These are phyloP conservation scores for Paramyrothecium sp. DNA, from an alignment of 2,329 filamentous ascomycete species.

Conservation along the genomic window DNA sequence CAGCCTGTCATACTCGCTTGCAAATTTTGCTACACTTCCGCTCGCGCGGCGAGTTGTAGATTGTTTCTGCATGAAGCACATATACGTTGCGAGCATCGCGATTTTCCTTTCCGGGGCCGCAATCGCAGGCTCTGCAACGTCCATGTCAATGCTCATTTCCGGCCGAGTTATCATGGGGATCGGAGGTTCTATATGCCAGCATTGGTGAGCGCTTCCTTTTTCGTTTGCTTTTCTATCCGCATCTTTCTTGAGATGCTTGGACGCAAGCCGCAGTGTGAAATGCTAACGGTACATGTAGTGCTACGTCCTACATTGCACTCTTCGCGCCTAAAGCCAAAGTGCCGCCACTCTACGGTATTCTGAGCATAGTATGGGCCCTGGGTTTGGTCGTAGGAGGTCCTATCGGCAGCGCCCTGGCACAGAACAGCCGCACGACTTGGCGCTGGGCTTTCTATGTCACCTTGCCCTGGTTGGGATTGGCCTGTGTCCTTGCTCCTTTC, in stretches of 20 bases:
- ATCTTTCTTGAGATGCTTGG: too few relatives aligned
- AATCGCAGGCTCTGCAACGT: slow-evolving; percentile 25
- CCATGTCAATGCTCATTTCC: slow-evolving; percentile 25
- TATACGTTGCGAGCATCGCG: slow-evolving; percentile 20
- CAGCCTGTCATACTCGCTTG: slow-evolving; percentile 31
- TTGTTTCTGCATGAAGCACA: slow-evolving; percentile 27
- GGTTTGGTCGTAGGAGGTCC: slow-evolving; percentile 16
- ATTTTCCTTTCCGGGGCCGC: slow-evolving; percentile 26
- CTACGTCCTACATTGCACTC: slow-evolving; percentile 18
- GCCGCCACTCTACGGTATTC: slow-evolving; percentile 14
- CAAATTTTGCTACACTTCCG: slow-evolving; percentile 30
- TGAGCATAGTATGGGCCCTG: slow-evolving; percentile 23
- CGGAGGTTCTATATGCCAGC: slow-evolving; percentile 26
- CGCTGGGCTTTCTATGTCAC: slow-evolving; percentile 53
- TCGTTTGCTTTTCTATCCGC: slow-evolving; percentile 7
- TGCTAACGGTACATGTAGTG: not conserved
- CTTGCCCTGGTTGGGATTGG: slow-evolving; percentile 36
- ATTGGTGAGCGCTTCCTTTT: slow-evolving; percentile 23
- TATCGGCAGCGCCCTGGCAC: slow-evolving; percentile 29
- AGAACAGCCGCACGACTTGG: slow-evolving; percentile 35
- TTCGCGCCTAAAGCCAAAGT: slow-evolving; percentile 15
- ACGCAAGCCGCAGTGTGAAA: too few relatives aligned
- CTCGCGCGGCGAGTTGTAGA: slow-evolving; percentile 30
- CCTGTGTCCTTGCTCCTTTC: slow-evolving; percentile 39
- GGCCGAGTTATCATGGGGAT: slow-evolving; percentile 29